Conservation (phyloP, 2,329 filamentous ascomycete genomes). For the Colletotrichum godetiae region DNA sequence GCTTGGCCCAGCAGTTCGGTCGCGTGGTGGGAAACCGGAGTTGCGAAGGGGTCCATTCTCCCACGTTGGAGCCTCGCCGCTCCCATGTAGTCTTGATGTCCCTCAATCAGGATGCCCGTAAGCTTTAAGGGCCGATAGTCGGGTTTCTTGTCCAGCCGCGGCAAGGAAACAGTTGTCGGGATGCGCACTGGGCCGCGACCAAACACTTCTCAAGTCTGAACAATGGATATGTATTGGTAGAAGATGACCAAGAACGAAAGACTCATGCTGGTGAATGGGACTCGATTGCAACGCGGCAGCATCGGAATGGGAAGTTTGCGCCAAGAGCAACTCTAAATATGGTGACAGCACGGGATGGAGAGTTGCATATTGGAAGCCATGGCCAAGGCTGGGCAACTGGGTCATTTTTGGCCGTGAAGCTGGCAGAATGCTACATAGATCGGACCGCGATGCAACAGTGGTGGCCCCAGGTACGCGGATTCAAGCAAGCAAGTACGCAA, state of each 20-base stretch:
- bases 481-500: background rate
- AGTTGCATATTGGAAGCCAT: background rate
- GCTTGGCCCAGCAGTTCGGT: background rate
- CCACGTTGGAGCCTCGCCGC: background rate
- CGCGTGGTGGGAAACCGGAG: background rate
- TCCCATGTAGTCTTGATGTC: background rate
- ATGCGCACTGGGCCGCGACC: background rate
- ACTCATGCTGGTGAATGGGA: background rate
- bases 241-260: background rate
- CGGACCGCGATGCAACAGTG: background rate
- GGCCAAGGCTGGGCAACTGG: background rate
- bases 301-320: background rate
- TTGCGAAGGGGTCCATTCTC: background rate
- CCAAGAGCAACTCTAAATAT: background rate
- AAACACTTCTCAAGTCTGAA: too few species aligned
- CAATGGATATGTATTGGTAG: too few species aligned
- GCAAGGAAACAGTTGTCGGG: background rate
- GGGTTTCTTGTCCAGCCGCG: background rate
- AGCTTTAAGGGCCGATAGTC: background rate
- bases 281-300: background rate
- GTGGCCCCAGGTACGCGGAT: background rate
- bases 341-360: background rate
- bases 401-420: background rate
- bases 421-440: background rate
- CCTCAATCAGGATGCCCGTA: background rate